Conservation (phyloP, 441 rosid genomes). For the Adansonia rubrostipa region DNA sequence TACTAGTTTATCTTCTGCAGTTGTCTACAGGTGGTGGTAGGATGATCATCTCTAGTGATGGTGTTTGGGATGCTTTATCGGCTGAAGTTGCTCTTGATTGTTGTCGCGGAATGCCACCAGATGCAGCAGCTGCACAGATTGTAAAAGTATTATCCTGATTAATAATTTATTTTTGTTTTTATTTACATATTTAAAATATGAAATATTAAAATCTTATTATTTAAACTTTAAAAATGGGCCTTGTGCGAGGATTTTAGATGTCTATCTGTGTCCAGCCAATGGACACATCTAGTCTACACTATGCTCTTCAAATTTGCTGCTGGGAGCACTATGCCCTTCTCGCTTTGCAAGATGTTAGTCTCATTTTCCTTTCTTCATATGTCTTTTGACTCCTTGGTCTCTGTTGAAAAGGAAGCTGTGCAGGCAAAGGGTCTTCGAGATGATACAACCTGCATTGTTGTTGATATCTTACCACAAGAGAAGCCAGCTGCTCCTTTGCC, state of each 20-base stretch:
- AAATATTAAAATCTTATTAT: neutral
- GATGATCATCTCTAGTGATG: conserved; percentile 91
- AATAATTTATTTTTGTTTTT: neutral
- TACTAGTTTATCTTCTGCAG: conserved; percentile 48
- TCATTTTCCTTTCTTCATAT: neutral
- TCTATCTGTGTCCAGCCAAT: neutral
- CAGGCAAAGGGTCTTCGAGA: conserved; percentile 86
- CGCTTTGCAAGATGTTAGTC: conserved; percentile 17
- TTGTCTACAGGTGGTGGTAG: conserved; percentile 91
- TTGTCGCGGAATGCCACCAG: conserved; percentile 88
- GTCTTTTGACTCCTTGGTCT: conserved; percentile 21
- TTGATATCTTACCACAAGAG: conserved; percentile 80
- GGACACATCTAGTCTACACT: neutral
- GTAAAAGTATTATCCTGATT: conserved; percentile 59
- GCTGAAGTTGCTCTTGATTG: conserved; percentile 88
- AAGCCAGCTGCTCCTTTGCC: conserved; percentile 76
- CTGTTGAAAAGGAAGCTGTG: conserved; percentile 75
- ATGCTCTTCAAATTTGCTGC: neutral
- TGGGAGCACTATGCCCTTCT: conserved; percentile 15
- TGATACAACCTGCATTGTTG: conserved; percentile 97
- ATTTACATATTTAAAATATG: neutral
- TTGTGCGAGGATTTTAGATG: neutral
- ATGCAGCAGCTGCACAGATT: conserved; percentile 88
- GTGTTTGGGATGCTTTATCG: conserved; percentile 95
- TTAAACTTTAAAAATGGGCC: neutral